Base-by-base conservation (phyloP, 2,329 filamentous ascomycete species). In the Aureobasidium sp. region DNA sequence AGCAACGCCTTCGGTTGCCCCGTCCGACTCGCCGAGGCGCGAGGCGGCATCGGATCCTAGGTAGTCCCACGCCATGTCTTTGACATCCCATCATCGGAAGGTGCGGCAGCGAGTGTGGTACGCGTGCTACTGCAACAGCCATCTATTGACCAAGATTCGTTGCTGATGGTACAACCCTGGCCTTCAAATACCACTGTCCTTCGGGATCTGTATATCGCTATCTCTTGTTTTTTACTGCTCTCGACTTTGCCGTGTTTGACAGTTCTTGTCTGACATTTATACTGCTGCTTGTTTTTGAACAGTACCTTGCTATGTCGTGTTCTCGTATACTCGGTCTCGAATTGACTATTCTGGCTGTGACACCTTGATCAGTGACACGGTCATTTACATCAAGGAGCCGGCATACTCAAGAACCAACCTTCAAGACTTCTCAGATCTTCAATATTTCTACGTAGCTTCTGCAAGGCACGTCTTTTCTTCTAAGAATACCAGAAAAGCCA, bases 1-100 rank as follows among this genome's bases (percentile, higher is more conserved):
- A 58, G 29, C 55, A 58, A 29, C 41, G 34, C 42, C 29, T 57
- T 22, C 53, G 39, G 39, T 57, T 45, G 39, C 29, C 53, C 53
- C 41, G 53, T 45, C 29, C 11, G 27, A 48, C 22, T 48, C 55
- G 55, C 34, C 42, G 41, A 47, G 55, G 31, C 55, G 55, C 55
- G 55, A 58, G 55, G 41, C 55, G 42, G 55, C 20, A 14, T 48
- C 55, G 55, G 55, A 58, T 39, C 20, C 31, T 20, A 3, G 20
- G 22, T 58, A 58, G 55, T 29, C 22, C 34, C 55, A 20, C 55
- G 41, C 55, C 55, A 37, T 58, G 14, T 57, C 39, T 27, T 8
- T 47, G 25, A 14, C 20, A 36, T 29, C 29, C 20, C 17, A 37
- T 47, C 20, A 15, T 17, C 55, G 55, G 55, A 15, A 39, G 37